Evolutionary conservation across 1,139 yeast genomes (phyloP).

Genomic region (Yamadazyma diospyri): DNA sequence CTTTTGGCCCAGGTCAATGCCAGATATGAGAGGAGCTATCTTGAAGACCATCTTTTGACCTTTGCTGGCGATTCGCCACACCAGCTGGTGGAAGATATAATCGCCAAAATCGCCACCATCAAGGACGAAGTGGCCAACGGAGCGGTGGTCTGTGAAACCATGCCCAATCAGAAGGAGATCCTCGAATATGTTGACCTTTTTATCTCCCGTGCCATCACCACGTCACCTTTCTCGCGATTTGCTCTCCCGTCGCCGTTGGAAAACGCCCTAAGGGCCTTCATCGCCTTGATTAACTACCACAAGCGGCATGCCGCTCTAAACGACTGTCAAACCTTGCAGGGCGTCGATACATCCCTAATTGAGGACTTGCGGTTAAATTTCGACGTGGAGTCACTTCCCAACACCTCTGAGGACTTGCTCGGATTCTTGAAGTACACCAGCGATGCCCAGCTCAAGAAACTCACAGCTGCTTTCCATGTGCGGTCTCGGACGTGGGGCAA

Average conservation of each 20-base stretch:
- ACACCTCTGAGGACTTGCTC: conserved; percentile 34
- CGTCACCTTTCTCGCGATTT: conserved; percentile 73
- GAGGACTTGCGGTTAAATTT: conserved; percentile 26
- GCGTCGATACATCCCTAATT: conserved; percentile 22
- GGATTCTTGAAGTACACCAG: conserved; percentile 37
- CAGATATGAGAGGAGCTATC: conserved; percentile 74
- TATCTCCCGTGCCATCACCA: conserved; percentile 51
- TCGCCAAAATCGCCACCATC: conserved; percentile 12
- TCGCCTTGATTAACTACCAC: conserved; percentile 33
- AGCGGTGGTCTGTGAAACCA: conserved; percentile 11
- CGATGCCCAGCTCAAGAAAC: conserved; percentile 25
- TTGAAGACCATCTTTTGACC: conserved; percentile 63
- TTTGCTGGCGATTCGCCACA: conserved; percentile 17
- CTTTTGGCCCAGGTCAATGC: conserved; percentile 73
- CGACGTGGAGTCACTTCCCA: conserved; percentile 29
- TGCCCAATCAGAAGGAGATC: conserved; percentile 32
- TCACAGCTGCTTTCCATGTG: conserved; percentile 27
- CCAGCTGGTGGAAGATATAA: conserved; percentile 9
- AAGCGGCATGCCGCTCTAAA: conserved; percentile 24
- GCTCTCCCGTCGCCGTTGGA: conserved; percentile 61
- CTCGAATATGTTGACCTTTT: conserved; percentile 51
- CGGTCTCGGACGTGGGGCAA: conserved; percentile 41
- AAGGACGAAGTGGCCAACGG: conserved; percentile 12
- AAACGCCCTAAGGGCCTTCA: conserved; percentile 55
- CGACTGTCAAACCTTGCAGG: conserved; percentile 18